Percentiles rank a stretch among this genome's conserved stretches.
Conservation (phyloP, 257 asterid genomes). For the Scutellaria galericulata region DNA sequence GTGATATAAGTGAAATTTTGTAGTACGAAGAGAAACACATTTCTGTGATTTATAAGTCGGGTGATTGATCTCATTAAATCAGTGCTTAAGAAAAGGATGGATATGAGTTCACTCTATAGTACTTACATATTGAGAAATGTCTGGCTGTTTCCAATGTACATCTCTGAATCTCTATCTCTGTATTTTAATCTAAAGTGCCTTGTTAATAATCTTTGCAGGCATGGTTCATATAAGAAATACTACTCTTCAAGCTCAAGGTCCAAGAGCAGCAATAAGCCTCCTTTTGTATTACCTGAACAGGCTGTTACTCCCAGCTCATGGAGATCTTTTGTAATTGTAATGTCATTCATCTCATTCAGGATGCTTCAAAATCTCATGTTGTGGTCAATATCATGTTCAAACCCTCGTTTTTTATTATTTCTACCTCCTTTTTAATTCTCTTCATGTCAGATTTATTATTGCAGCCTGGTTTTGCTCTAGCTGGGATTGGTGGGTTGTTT, state of each 20-base stretch:
- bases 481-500: conserved; percentile 76
- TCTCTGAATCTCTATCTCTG: conserved; percentile 4
- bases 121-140: neutral
- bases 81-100: neutral
- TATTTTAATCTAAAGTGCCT: conserved; percentile 9
- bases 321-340: conserved; percentile 65
- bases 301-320: conserved; percentile 48
- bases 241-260: conserved; percentile 45
- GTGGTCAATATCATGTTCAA: conserved; percentile 11
- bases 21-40: neutral
- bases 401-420: conserved; percentile 18
- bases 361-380: conserved; percentile 35
- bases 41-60: neutral
- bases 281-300: conserved; percentile 43
- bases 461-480: conserved; percentile 83
- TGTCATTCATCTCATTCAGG: conserved; percentile 37
- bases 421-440: conserved; percentile 35
- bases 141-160: conserved; percentile 12
- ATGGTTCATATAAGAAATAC: conserved; percentile 44
- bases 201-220: conserved; percentile 37
- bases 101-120: neutral
- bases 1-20: conserved; percentile 3
- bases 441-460: conserved; percentile 52
- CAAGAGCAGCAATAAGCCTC: conserved; percentile 35
- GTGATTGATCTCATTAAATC: neutral